phyloP scores from a whole-genome alignment of 192 early-diverging fungal genomes.

The Backusella mclennaniae region DNA sequence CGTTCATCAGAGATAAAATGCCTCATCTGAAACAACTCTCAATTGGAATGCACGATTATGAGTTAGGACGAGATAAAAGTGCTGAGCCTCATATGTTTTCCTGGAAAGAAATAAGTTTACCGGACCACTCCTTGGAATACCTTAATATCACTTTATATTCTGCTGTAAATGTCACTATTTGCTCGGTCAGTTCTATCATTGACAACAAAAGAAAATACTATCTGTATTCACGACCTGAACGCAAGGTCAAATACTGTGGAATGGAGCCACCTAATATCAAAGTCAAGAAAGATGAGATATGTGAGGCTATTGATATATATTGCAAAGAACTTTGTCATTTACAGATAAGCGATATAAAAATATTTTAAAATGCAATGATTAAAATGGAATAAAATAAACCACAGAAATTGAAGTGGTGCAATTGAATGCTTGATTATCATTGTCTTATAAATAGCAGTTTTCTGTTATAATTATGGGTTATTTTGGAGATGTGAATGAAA shows the following conservation, averaged over 20 bases:
- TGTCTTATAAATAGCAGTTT: too few species aligned
- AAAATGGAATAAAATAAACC: too few species aligned
- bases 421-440: too few species aligned
- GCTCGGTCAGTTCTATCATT: not conserved
- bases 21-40: not conserved
- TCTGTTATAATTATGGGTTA: too few species aligned
- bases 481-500: too few species aligned
- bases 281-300: not conserved
- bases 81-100: not conserved
- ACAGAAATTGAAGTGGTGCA: too few species aligned
- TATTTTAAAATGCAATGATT: not conserved
- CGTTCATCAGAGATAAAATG: not conserved
- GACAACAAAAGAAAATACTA: not conserved
- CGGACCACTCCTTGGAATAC: not conserved
- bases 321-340: not conserved
- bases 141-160: not conserved
- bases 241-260: not conserved
- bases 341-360: not conserved
- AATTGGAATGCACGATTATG: not conserved
- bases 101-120: not conserved
- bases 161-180: not conserved
- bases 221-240: not conserved
- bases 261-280: not conserved
- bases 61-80: not conserved
- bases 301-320: not conserved